Evolutionary conservation across 345 rosid genomes (phyloP), one percentile per base, ranked within the genome.

Genomic region (Sapria himalayana): DNA sequence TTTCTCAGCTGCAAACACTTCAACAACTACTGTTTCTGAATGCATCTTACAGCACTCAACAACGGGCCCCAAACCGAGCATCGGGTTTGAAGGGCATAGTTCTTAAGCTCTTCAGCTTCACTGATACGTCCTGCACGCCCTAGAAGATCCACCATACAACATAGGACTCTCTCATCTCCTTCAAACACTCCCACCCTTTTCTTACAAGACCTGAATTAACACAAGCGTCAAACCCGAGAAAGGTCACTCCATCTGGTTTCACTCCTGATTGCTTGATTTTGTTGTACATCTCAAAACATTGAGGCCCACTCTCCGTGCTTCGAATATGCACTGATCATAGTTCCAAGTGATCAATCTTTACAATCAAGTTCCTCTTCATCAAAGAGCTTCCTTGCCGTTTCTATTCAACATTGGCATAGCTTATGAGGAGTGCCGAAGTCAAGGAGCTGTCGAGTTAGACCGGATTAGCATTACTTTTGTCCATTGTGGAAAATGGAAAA

Each of bases 351-450:
- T 49, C 22, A 60, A 57, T 72, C 78, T 40, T 59, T 68, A 32
- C 34, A 10, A 37, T 32, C 44, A 11, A 51, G 16, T 41, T 40
- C 20, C 57, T 62, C 72, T 29, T 53, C 74, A 7, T 61, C 58
- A 44, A 68, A 68, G 33, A 67, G 56, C 43, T 50, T 56, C 43
- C 61, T 46, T 8, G 69, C 74, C 53, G 62, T 52, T 37, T 45
- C 66, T 56, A 71, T 64, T 51, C 60, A 64, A 29, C 72, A 54
- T 68, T 72, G 39, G 74, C 69, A 34, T 72, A 68, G 55, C 71
- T 59, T 34, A 59, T 43, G 19, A 68, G 62, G 43, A 67, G 16
- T 7, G 71, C 60, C 1, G 78, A 60, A 38, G 39, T 61, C 5
- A 67, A 61, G 37, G 66, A 58, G 32, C 4, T 60, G 42, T 12